These are phyloP conservation scores for Angomonas deanei DNA, from an alignment of 208 protist genomes.

Conservation along the genomic window DNA sequence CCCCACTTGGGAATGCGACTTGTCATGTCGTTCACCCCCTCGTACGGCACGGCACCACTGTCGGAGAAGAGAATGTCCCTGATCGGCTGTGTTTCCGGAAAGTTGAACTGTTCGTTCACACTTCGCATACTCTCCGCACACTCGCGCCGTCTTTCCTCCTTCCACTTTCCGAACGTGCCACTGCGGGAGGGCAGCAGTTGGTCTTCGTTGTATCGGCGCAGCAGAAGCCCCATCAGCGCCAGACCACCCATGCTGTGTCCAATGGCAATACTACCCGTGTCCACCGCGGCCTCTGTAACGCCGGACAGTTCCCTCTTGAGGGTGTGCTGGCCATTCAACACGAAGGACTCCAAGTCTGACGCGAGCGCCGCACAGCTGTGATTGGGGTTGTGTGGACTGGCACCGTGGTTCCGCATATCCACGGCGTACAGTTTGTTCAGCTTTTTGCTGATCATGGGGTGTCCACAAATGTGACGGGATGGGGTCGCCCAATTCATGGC, in stretches of 20 bases:
- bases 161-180: conserved; percentile 21
- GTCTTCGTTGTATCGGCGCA: conserved; percentile 71
- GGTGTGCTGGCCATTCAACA: conserved; percentile 18
- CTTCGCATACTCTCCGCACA: conserved; percentile 37
- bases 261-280: conserved; percentile 37
- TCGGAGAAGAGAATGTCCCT: conserved; percentile 38
- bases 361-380: conserved; percentile 67
- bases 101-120: conserved; percentile 56
- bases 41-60: not conserved
- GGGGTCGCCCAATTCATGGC: conserved; percentile 71
- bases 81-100: conserved; percentile 34
- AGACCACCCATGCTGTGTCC: conserved; percentile 89
- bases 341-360: conserved; percentile 61
- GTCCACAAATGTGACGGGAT: conserved; percentile 30
- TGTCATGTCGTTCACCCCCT: conserved; percentile 2
- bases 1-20: conserved; percentile 17
- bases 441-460: conserved; percentile 25
- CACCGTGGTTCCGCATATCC: conserved; percentile 86
- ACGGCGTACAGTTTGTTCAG: conserved; percentile 41
- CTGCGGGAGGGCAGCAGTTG: conserved; percentile 23
- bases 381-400: conserved; percentile 41
- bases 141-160: conserved; percentile 7
- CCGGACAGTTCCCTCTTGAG: not conserved
- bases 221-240: conserved; percentile 54
- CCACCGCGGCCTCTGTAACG: not conserved